phyloP scores from a whole-genome alignment of 2,329 filamentous ascomycete species.

The Fusarium palustre region DNA sequence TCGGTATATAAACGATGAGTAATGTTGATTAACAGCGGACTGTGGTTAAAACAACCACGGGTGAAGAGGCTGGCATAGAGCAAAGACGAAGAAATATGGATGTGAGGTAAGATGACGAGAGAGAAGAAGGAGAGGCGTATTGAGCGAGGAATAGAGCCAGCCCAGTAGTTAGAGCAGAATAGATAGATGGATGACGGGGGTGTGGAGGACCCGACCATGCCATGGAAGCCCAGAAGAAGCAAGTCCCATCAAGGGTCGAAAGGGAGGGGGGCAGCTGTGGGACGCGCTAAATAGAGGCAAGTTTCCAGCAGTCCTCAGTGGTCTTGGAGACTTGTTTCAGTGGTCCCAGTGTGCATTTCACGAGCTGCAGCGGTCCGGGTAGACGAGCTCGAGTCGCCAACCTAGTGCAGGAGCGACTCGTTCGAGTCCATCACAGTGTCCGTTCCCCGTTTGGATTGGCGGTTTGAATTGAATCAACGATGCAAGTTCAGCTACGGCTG shows the following conservation, averaged over 20 bases:
- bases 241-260: constrained; percentile 30
- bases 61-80: constrained; percentile 14
- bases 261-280: constrained; percentile 16
- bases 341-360: constrained; percentile 41
- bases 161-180: constrained; percentile 11
- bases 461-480: constrained; percentile 38
- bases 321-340: constrained; percentile 26
- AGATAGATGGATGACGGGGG: constrained; percentile 36
- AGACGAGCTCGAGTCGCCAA: constrained; percentile 16
- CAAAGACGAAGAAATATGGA: constrained; percentile 11
- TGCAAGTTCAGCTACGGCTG: constrained; percentile 18
- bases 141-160: constrained; percentile 23
- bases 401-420: constrained; percentile 26
- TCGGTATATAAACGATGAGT: not conserved
- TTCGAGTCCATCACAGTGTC: constrained; percentile 21
- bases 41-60: constrained; percentile 2
- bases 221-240: constrained; percentile 36
- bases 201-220: constrained; percentile 35
- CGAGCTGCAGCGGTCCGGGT: constrained; percentile 34
- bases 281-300: constrained; percentile 33
- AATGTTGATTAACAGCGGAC: not conserved
- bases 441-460: constrained; percentile 29
- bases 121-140: constrained; percentile 21
- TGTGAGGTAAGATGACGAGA: constrained; percentile 28
- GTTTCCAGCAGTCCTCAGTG: constrained; percentile 39